A percentile compares a stretch with the other conserved stretches of the same genome.
Conservation (phyloP, 768 basidiomycete species). For the Podaxis pistillaris region DNA sequence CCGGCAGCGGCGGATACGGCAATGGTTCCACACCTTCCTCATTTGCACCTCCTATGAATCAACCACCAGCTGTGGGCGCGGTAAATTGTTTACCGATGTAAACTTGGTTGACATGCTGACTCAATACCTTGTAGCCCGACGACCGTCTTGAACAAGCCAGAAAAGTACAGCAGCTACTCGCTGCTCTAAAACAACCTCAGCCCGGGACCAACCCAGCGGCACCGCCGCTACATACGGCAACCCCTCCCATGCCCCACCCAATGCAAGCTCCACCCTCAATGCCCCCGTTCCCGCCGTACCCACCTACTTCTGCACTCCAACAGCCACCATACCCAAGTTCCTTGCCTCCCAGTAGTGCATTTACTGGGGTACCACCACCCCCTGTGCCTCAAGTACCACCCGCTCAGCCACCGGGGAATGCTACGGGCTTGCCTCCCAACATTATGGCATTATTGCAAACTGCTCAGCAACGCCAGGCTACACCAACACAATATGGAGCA, state of each 20-base stretch:
- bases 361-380: constrained; percentile 24
- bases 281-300: constrained; percentile 46
- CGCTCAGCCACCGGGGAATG: constrained; percentile 31
- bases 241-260: constrained; percentile 35
- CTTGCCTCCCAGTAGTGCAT: constrained; percentile 28
- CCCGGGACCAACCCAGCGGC: constrained; percentile 33
- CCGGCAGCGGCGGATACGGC: constrained; percentile 30
- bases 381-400: constrained; percentile 18
- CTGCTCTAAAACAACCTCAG: constrained; percentile 75
- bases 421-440: constrained; percentile 59
- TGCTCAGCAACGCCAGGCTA: constrained; percentile 48
- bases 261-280: constrained; percentile 35
- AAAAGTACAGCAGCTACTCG: constrained; percentile 82
- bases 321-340: constrained; percentile 30
- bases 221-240: constrained; percentile 31
- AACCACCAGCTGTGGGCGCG: constrained; percentile 23
- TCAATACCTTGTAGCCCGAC: constrained; percentile 45
- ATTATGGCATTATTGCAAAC: constrained; percentile 64
- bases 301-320: constrained; percentile 25
- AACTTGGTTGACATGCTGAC: background rate
- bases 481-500: constrained; percentile 35
- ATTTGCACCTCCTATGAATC: constrained; percentile 31
- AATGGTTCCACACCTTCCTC: constrained; percentile 14
- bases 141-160: constrained; percentile 87
- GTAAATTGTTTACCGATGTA: constrained; percentile 17